These are phyloP conservation scores for Salix udensis DNA, from an alignment of 345 rosid genomes.

Conservation along the genomic window DNA sequence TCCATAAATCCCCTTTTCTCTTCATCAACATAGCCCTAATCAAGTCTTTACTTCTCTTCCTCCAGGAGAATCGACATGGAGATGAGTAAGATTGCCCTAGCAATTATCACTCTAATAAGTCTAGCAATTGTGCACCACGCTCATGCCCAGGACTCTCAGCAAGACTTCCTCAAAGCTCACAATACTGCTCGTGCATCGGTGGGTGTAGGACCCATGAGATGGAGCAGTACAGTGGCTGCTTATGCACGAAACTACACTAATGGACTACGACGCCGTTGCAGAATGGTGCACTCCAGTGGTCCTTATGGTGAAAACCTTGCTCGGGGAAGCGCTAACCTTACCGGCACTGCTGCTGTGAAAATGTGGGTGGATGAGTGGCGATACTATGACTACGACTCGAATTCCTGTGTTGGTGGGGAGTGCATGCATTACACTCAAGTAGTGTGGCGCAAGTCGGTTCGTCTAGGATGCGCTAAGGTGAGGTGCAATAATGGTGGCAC, in stretches of 20 bases:
- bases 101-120: neutral
- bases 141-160: conserved; percentile 12
- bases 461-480: conserved; percentile 24
- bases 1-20: no score
- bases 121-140: neutral
- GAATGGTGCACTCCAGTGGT: conserved; percentile 31
- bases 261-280: conserved; percentile 24
- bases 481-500: conserved; percentile 25
- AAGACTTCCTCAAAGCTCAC: conserved; percentile 27
- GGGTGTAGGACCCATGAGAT: conserved; percentile 23
- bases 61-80: no score
- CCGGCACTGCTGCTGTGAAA: conserved; percentile 12
- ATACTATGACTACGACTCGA: conserved; percentile 14
- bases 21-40: no score
- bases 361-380: conserved; percentile 29
- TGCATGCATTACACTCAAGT: conserved; percentile 39
- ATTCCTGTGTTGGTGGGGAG: neutral
- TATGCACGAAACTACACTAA: conserved; percentile 33
- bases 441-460: conserved; percentile 16
- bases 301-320: conserved; percentile 43
- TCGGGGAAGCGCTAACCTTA: conserved; percentile 14
- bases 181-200: conserved; percentile 28
- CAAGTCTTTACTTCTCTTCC: no score
- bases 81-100: no score
- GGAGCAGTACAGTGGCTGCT: conserved; percentile 36